These are phyloP conservation scores for Phlebiopsis flavidoalba DNA, from an alignment of 768 basidiomycete genomes.

Conservation along the genomic window DNA sequence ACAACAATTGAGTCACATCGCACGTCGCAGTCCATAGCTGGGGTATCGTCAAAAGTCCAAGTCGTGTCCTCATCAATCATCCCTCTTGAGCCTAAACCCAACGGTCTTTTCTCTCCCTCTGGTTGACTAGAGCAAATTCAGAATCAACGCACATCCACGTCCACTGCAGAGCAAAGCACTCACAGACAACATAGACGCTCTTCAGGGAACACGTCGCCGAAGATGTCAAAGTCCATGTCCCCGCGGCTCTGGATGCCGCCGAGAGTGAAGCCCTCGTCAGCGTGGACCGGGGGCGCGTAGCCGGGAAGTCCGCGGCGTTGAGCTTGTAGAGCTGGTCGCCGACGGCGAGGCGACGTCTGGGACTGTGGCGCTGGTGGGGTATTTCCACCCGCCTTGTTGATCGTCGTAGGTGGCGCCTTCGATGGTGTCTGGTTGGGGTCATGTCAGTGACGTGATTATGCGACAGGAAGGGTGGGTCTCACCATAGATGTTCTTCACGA, in stretches of 20 bases:
- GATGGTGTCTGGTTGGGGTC: conserved; percentile 23
- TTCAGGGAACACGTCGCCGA: conserved; percentile 31
- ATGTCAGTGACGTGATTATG: neutral
- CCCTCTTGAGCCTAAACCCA: conserved; percentile 24
- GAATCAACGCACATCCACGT: neutral
- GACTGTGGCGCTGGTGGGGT: conserved; percentile 26
- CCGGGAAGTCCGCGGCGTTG: conserved; percentile 21
- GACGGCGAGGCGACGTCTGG: conserved; percentile 29
- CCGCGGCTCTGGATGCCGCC: conserved; percentile 30
- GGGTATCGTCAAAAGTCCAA: neutral
- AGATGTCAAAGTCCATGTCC: conserved; percentile 25
- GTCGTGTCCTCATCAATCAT: neutral
- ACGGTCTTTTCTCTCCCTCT: conserved; percentile 22
- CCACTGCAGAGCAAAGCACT: conserved; percentile 6
- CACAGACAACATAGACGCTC: conserved; percentile 29
- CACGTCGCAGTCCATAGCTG: neutral
- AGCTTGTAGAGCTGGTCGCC: conserved; percentile 26
- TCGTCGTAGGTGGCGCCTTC: conserved; percentile 30
- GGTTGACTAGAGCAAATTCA: conserved; percentile 17
- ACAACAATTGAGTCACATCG: neutral
- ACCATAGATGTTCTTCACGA: conserved; percentile 29
- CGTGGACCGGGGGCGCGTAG: conserved; percentile 20
- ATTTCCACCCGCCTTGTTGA: conserved; percentile 33
- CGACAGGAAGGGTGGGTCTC: conserved; percentile 10
- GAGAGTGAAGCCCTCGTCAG: conserved; percentile 22